phyloP scores from a whole-genome alignment of 345 rosid species.

The Brassica incana region DNA sequence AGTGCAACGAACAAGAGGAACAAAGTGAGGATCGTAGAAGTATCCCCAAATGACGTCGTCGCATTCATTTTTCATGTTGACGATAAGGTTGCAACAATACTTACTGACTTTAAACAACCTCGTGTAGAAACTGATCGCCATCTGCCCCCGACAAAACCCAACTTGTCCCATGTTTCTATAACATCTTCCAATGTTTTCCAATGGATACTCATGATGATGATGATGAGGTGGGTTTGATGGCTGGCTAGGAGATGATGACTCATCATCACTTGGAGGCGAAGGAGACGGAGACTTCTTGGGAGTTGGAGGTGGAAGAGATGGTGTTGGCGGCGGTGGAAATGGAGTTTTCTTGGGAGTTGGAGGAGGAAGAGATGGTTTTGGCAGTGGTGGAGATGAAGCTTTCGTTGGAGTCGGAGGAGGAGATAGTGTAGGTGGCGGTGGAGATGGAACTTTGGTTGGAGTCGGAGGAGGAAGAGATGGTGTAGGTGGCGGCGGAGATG shows the following conservation, averaged over 20 bases:
- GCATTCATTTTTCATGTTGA: conserved; percentile 29
- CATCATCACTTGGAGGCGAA: not conserved
- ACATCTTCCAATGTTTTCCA: conserved; percentile 8
- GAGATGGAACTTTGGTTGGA: not conserved
- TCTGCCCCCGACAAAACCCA: conserved; percentile 10
- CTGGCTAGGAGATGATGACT: not conserved
- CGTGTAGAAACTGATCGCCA: conserved; percentile 8
- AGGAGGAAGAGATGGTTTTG: not conserved
- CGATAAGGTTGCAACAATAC: conserved; percentile 26
- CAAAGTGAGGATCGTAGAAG: conserved; percentile 28
- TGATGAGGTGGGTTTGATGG: conserved; percentile 3
- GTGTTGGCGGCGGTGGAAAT: not conserved
- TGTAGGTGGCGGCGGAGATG: not conserved
- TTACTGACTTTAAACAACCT: conserved; percentile 21
- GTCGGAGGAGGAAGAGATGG: conserved; percentile 20
- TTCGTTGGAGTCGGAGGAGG: conserved; percentile 17
- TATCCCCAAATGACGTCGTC: conserved; percentile 25
- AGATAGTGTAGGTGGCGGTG: not conserved
- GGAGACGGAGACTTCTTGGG: not conserved
- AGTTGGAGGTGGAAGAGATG: not conserved
- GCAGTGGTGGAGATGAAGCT: not conserved
- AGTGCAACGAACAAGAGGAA: conserved; percentile 20
- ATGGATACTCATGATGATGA: not conserved
- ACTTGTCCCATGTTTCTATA: conserved; percentile 15
- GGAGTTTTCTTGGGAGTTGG: not conserved